A percentile compares a stretch with the other conserved stretches of the same genome.
Evolutionary conservation across 352 stramenopile genomes (phyloP).

Genomic region (Globisporangium radiosum): DNA sequence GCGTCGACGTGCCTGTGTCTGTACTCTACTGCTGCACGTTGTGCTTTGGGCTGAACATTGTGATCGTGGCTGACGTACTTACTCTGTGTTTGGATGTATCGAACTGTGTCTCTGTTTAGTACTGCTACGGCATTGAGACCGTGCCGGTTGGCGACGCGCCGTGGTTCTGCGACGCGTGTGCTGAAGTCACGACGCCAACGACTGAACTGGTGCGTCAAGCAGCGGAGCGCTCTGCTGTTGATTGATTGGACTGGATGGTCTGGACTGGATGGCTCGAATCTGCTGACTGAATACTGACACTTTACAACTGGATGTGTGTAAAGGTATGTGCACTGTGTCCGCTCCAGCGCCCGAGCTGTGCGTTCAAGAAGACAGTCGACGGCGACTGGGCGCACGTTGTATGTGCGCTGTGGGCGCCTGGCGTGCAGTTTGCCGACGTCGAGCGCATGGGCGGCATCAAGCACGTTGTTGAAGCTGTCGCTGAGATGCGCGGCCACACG

Average conservation of each 20-base stretch:
- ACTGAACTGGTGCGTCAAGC: constrained; percentile 33
- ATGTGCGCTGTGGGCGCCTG: constrained; percentile 80
- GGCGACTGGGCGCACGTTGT: constrained; percentile 82
- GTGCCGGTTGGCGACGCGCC: constrained; percentile 76
- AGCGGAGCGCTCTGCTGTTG: too few relatives aligned
- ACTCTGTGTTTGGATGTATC: background rate
- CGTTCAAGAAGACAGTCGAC: constrained; percentile 82
- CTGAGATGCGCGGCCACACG: constrained; percentile 50
- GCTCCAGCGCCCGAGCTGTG: constrained; percentile 51
- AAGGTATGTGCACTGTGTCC: constrained; percentile 77
- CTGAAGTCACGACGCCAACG: constrained; percentile 27
- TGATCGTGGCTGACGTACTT: too few relatives aligned
- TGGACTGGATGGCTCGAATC: background rate
- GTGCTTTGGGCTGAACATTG: too few relatives aligned
- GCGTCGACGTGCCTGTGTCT: background rate
- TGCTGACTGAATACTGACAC: too few relatives aligned
- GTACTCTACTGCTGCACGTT: background rate
- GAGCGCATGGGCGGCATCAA: constrained; percentile 79
- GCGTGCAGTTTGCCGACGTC: constrained; percentile 81
- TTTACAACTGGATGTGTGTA: too few relatives aligned
- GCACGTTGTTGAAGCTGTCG: constrained; percentile 59
- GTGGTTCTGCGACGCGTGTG: constrained; percentile 84
- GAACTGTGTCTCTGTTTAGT: constrained; percentile 25
- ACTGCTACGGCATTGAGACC: constrained; percentile 81
- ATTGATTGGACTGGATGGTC: background rate